Percentiles rank a stretch among this genome's conserved stretches.
phyloP scores from a whole-genome alignment of 352 stramenopile species.

The Globisporangium heterothallicum region DNA sequence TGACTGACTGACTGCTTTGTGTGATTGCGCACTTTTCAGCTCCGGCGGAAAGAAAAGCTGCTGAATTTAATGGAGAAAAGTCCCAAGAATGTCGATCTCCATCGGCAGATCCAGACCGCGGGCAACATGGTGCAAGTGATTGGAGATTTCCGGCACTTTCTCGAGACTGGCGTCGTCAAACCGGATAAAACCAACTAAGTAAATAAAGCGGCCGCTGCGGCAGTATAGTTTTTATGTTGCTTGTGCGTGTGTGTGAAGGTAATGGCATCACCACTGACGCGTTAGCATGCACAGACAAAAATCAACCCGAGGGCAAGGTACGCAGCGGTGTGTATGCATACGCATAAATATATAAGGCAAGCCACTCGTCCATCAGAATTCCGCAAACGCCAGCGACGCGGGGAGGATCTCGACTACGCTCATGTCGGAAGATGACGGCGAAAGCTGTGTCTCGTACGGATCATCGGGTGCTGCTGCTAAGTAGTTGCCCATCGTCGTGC shows the following conservation, averaged over 20 bases:
- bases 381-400: constrained; percentile 25
- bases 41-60: constrained; percentile 77
- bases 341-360: constrained; percentile 3
- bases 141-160: constrained; percentile 76
- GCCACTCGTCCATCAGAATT: constrained; percentile 22
- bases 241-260: neutral
- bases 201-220: neutral
- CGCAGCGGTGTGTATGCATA: neutral
- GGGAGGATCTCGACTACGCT: constrained; percentile 28
- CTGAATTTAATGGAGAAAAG: constrained; percentile 83
- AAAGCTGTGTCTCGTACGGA: constrained; percentile 25
- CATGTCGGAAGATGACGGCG: constrained; percentile 27
- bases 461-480: constrained; percentile 45
- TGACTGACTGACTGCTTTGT: constrained; percentile 1
- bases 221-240: neutral
- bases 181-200: constrained; percentile 19
- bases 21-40: constrained; percentile 26
- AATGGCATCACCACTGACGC: too few relatives aligned
- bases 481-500: constrained; percentile 29
- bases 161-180: constrained; percentile 58
- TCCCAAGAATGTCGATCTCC: constrained; percentile 77
- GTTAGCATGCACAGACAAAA: neutral
- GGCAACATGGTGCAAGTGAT: constrained; percentile 80
- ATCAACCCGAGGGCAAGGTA: neutral
- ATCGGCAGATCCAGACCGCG: constrained; percentile 83